Percentiles rank a stretch among this genome's conserved stretches.
Evolutionary conservation across 139 green algal genomes (phyloP).

Genomic region (Closterium sp.): DNA sequence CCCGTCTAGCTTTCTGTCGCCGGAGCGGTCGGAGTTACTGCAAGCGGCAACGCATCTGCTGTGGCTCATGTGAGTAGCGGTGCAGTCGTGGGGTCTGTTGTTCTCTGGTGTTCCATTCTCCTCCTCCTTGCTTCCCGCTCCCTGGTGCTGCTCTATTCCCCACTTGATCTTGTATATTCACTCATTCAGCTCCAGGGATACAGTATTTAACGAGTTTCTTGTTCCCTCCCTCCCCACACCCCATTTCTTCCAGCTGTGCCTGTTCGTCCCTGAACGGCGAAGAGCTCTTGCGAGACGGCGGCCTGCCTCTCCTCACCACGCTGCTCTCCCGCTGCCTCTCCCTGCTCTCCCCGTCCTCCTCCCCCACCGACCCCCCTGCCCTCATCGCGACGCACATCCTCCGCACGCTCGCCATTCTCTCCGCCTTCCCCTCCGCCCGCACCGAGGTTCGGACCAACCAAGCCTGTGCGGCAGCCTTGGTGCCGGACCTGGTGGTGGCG

Average conservation of each 20-base stretch:
- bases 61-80: slow-evolving; percentile 77
- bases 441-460: slow-evolving; percentile 7
- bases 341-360: slow-evolving; percentile 61
- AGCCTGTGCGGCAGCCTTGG: slow-evolving; percentile 10
- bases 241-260: slow-evolving; percentile 30
- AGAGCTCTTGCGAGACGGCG: slow-evolving; percentile 79
- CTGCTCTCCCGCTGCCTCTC: slow-evolving; percentile 74
- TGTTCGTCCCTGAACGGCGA: slow-evolving; percentile 77
- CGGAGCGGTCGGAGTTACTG: slow-evolving; percentile 43
- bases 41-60: slow-evolving; percentile 78
- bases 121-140: too few relatives aligned
- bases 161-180: background rate
- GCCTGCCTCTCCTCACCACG: slow-evolving; percentile 64
- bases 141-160: background rate
- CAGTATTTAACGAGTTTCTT: background rate
- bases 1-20: slow-evolving; percentile 57
- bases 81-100: too few relatives aligned
- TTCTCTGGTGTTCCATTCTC: background rate
- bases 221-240: background rate
- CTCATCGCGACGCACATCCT: slow-evolving; percentile 43
- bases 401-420: slow-evolving; percentile 69
- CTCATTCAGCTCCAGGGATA: background rate
- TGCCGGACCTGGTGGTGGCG: slow-evolving; percentile 58
- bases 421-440: slow-evolving; percentile 33
- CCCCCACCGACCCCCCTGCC: slow-evolving; percentile 34